These are phyloP conservation scores for Athelia psychrophila DNA, from an alignment of 1,284 basidiomycete species.

Conservation along the genomic window DNA sequence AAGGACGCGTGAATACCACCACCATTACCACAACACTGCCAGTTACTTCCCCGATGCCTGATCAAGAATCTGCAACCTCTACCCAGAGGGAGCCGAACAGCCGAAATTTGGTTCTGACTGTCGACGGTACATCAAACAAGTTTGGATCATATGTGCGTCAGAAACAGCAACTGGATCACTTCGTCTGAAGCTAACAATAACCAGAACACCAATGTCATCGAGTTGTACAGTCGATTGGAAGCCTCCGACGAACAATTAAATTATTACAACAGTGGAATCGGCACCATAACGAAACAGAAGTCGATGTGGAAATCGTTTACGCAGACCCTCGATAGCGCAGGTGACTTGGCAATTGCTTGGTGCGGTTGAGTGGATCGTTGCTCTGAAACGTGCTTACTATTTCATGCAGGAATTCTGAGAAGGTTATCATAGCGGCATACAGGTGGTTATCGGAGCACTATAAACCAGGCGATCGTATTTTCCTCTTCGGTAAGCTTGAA, in stretches of 20 bases:
- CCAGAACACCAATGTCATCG: background rate
- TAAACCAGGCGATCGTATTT: slow-evolving; percentile 15
- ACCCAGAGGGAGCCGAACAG: too few relatives aligned
- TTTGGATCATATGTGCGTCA: background rate
- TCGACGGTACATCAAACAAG: background rate
- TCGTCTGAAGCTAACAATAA: background rate
- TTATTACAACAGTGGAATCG: background rate
- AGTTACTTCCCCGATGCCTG: too few relatives aligned
- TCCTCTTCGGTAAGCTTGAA: slow-evolving; percentile 14
- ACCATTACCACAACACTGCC: too few relatives aligned
- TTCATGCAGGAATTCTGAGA: slow-evolving; percentile 12
- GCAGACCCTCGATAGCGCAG: slow-evolving; percentile 5
- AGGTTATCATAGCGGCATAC: slow-evolving; percentile 16
- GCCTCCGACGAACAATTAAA: background rate
- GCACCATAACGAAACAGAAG: background rate
- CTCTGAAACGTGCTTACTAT: background rate
- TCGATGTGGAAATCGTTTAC: background rate
- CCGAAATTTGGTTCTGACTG: background rate
- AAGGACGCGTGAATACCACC: too few relatives aligned
- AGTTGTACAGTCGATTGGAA: background rate
- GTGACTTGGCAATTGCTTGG: slow-evolving; percentile 17
- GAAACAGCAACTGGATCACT: background rate
- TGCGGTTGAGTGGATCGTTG: background rate
- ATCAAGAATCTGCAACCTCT: too few relatives aligned
- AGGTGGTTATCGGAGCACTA: slow-evolving; percentile 18